These are phyloP conservation scores for Trichopus zeylanicus DNA, from an alignment of 116 monocot species.

Conservation along the genomic window DNA sequence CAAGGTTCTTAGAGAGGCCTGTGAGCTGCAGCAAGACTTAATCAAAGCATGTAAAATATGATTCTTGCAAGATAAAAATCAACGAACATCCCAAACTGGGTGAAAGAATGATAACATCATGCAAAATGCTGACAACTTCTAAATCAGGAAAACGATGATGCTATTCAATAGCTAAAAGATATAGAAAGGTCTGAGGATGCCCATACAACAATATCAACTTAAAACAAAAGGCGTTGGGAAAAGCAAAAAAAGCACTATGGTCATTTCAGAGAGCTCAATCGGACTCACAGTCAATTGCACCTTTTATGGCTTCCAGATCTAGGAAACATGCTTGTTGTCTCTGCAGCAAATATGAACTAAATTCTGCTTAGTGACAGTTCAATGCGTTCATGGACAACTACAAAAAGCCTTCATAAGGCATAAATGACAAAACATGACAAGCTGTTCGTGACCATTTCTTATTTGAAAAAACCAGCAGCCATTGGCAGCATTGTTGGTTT, in stretches of 20 bases:
- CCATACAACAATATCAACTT: neutral
- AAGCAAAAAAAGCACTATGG: neutral
- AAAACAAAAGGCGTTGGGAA: neutral
- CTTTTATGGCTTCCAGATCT: conserved; percentile 85
- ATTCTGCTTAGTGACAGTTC: neutral
- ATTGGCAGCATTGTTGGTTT: too few relatives aligned
- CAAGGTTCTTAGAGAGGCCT: conserved; percentile 37
- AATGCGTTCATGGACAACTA: too few relatives aligned
- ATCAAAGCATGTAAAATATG: too few relatives aligned
- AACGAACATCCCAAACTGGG: too few relatives aligned
- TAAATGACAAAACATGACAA: too few relatives aligned
- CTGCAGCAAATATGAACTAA: conserved; percentile 23
- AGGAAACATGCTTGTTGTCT: conserved; percentile 76
- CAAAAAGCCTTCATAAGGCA: neutral
- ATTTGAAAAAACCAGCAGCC: too few relatives aligned
- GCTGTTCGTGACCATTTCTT: too few relatives aligned
- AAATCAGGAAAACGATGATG: too few relatives aligned
- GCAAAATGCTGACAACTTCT: too few relatives aligned
- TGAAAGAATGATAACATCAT: too few relatives aligned
- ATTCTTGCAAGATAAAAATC: too few relatives aligned
- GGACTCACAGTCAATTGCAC: conserved; percentile 83
- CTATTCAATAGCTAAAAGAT: too few relatives aligned
- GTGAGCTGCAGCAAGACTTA: conserved; percentile 48
- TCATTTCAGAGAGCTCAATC: neutral
- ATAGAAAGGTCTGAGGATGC: neutral